phyloP scores from a whole-genome alignment of 306 rosid species.

The Prunus salicina region DNA sequence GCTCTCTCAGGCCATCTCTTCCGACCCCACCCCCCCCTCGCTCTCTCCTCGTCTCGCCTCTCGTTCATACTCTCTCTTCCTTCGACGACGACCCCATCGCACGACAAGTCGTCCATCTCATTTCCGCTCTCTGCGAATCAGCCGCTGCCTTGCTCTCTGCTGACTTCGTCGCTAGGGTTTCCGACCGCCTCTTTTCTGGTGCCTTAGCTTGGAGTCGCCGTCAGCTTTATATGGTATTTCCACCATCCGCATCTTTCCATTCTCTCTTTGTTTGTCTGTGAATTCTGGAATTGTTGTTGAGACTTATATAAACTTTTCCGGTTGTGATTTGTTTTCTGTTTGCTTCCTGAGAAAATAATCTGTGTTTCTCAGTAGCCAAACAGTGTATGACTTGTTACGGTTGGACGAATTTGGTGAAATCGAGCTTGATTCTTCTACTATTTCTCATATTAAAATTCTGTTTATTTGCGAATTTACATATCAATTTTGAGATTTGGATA shows the following conservation, averaged over 20 bases:
- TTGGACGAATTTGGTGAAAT: too few species aligned
- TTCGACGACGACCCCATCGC: conserved; percentile 2
- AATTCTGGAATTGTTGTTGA: too few species aligned
- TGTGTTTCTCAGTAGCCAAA: too few species aligned
- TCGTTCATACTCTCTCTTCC: not conserved
- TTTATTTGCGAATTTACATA: too few species aligned
- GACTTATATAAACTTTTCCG: too few species aligned
- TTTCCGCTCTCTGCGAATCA: conserved; percentile 32
- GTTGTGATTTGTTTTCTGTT: not conserved
- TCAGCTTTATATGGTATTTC: conserved; percentile 58
- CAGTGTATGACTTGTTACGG: too few species aligned
- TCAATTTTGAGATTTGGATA: too few species aligned
- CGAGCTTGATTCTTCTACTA: not conserved
- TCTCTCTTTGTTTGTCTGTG: not conserved
- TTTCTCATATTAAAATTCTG: too few species aligned
- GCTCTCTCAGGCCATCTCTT: conserved; percentile 14
- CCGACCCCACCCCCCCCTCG: conserved; percentile 46
- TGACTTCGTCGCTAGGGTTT: conserved; percentile 53
- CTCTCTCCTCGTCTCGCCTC: conserved; percentile 42
- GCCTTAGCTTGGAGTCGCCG: conserved; percentile 69
- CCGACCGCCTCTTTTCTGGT: conserved; percentile 52
- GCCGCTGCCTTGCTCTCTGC: conserved; percentile 33
- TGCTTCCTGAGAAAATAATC: conserved; percentile 1
- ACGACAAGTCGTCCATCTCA: not conserved
- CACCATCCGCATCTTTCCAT: not conserved